These are phyloP conservation scores for Gyrodon lividus DNA, from an alignment of 768 basidiomycete genomes.

Conservation along the genomic window DNA sequence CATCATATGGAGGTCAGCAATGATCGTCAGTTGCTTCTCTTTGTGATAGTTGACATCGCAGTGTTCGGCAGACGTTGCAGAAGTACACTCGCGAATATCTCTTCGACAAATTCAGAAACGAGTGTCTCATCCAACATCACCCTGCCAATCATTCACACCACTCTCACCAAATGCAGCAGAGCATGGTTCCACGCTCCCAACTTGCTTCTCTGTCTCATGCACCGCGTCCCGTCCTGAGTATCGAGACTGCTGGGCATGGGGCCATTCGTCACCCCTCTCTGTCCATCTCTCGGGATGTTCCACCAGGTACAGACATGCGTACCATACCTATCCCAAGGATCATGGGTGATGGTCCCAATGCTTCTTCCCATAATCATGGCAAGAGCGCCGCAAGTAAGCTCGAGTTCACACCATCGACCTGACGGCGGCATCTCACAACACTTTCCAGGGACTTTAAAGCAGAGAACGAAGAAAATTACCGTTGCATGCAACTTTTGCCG, in stretches of 20 bases:
- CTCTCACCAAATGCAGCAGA: constrained; percentile 45
- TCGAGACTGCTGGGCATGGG: constrained; percentile 54
- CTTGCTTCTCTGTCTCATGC: constrained; percentile 33
- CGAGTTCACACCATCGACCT: constrained; percentile 5
- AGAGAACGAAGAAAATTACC: constrained; percentile 81
- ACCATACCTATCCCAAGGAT: constrained; percentile 40
- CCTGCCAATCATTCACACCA: constrained; percentile 41
- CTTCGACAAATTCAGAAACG: constrained; percentile 71
- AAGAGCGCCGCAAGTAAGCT: constrained; percentile 38
- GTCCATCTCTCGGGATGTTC: constrained; percentile 47
- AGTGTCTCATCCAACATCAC: constrained; percentile 56
- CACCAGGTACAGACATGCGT: constrained; percentile 44
- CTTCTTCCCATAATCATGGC: constrained; percentile 31
- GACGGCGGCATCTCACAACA: constrained; percentile 15
- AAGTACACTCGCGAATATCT: constrained; percentile 84
- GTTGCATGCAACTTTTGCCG: constrained; percentile 92
- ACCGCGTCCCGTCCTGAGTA: constrained; percentile 57
- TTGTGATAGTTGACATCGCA: constrained; percentile 16
- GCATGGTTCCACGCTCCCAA: constrained; percentile 33
- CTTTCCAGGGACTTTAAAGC: constrained; percentile 54
- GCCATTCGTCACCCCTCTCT: constrained; percentile 45
- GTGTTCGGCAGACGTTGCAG: constrained; percentile 64
- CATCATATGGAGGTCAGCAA: constrained; percentile 82
- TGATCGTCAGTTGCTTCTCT: constrained; percentile 10
- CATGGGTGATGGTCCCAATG: constrained; percentile 34